A percentile compares a stretch with the other conserved stretches of the same genome.
Conservation (phyloP, 345 rosid species). For the Salix koriyanagi region DNA sequence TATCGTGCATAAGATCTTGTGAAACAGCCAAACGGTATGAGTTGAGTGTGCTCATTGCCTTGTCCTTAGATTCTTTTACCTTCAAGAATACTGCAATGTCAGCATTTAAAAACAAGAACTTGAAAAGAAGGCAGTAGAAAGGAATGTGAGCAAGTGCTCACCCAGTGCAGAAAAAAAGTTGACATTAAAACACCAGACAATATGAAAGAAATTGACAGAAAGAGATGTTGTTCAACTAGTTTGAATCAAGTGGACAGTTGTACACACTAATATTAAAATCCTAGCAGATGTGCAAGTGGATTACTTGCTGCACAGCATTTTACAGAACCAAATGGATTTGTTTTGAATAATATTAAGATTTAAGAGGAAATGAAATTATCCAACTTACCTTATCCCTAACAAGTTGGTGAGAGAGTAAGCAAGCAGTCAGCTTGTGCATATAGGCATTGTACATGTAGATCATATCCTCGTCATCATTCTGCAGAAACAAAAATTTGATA, state of each 20-base stretch:
- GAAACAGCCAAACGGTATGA: constrained; percentile 50
- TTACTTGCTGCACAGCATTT: not conserved
- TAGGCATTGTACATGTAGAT: constrained; percentile 85
- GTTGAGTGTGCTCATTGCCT: constrained; percentile 69
- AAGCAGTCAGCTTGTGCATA: constrained; percentile 81
- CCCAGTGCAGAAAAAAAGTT: too few species aligned
- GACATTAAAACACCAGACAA: too few species aligned
- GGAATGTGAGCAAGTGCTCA: too few species aligned
- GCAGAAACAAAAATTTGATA: constrained; percentile 6
- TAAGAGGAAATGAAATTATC: constrained; percentile 5
- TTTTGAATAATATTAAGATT: not conserved
- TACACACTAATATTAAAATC: not conserved
- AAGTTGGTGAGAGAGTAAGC: constrained; percentile 81
- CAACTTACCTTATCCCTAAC: constrained; percentile 84
- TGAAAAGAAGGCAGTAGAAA: too few species aligned
- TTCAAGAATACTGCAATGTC: constrained; percentile 20
- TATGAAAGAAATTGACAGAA: too few species aligned
- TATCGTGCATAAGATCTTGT: constrained; percentile 45
- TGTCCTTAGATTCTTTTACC: constrained; percentile 92
- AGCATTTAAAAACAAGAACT: not conserved
- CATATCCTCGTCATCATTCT: constrained; percentile 82
- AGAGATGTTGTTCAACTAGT: not conserved
- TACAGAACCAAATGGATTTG: not conserved
- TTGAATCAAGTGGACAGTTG: not conserved
- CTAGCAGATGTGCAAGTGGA: not conserved